A percentile compares a stretch with the other conserved stretches of the same genome.
phyloP scores from a whole-genome alignment of 2,329 filamentous ascomycete species.

The Pestalotiopsis sp. region DNA sequence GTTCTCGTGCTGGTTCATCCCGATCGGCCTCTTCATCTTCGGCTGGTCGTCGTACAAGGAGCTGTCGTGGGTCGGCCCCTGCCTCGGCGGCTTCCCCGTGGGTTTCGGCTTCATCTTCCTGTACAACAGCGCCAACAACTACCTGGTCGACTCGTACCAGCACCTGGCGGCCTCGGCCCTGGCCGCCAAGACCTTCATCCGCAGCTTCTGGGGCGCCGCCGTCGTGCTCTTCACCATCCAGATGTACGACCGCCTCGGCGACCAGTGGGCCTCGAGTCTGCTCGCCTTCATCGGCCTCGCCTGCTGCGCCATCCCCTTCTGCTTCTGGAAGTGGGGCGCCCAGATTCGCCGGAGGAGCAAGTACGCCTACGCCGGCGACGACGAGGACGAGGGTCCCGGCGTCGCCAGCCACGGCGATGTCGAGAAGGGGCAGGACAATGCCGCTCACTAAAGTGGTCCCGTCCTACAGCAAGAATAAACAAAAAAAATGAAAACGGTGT shows the following conservation, averaged over 20 bases:
- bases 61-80: constrained; percentile 72
- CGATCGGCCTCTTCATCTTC: constrained; percentile 59
- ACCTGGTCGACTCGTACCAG: constrained; percentile 66
- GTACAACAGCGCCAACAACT: constrained; percentile 79
- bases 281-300: constrained; percentile 74
- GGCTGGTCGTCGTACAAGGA: constrained; percentile 64
- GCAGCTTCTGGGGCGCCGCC: constrained; percentile 78
- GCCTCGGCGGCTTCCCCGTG: constrained; percentile 70
- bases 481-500: background rate
- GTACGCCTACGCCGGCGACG: constrained; percentile 71
- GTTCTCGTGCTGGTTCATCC: constrained; percentile 72
- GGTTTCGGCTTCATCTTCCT: constrained; percentile 84
- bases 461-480: background rate
- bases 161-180: constrained; percentile 79
- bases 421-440: constrained; percentile 1
- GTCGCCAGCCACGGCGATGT: background rate
- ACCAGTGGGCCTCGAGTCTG: constrained; percentile 76
- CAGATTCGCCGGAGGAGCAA: constrained; percentile 68
- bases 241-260: constrained; percentile 73
- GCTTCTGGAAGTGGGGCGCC: constrained; percentile 80
- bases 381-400: constrained; percentile 35
- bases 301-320: constrained; percentile 80
- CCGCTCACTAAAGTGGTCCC: background rate
- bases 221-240: constrained; percentile 80
- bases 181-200: constrained; percentile 79